Percentiles rank a stretch among this genome's conserved stretches.
These are phyloP conservation scores for Chrysoporthe cubensis DNA, from an alignment of 2,329 filamentous ascomycete species.

Conservation along the genomic window DNA sequence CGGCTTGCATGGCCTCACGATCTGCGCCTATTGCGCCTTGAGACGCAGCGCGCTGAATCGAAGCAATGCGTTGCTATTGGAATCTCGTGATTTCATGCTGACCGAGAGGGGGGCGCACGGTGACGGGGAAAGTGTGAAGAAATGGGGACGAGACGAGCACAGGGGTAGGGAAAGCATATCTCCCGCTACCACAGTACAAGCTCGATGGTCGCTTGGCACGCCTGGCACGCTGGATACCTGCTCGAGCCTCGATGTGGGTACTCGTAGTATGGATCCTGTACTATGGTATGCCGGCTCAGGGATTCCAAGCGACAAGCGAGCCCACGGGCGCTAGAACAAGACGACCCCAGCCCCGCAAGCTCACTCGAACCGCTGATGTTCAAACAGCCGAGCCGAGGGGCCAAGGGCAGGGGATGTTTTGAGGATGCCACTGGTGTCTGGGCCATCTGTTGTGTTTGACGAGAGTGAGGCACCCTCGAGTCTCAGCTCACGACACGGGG, in stretches of 20 bases:
- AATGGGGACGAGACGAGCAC: background rate
- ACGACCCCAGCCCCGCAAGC: background rate
- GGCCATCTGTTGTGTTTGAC: background rate
- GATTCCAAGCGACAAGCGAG: constrained; percentile 4
- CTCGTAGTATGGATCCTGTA: background rate
- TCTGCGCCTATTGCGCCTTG: background rate
- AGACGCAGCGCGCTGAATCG: background rate
- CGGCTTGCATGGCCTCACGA: background rate
- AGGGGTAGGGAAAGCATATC: constrained; percentile 3
- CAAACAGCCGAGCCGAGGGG: background rate
- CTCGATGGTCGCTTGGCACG: too few species aligned
- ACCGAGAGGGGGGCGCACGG: background rate
- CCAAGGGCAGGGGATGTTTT: constrained; percentile 11
- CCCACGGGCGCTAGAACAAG: constrained; percentile 4
- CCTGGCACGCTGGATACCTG: too few species aligned
- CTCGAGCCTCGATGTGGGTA: background rate
- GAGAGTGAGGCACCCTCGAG: constrained; percentile 11
- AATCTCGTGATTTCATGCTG: background rate
- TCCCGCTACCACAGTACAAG: background rate
- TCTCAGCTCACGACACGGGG: constrained; percentile 21
- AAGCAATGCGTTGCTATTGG: background rate
- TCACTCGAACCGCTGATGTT: background rate
- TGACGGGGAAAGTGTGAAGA: background rate
- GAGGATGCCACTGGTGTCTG: background rate
- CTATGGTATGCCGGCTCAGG: background rate